These are phyloP conservation scores for Murraya koenigii DNA, from an alignment of 345 rosid species.

Conservation along the genomic window DNA sequence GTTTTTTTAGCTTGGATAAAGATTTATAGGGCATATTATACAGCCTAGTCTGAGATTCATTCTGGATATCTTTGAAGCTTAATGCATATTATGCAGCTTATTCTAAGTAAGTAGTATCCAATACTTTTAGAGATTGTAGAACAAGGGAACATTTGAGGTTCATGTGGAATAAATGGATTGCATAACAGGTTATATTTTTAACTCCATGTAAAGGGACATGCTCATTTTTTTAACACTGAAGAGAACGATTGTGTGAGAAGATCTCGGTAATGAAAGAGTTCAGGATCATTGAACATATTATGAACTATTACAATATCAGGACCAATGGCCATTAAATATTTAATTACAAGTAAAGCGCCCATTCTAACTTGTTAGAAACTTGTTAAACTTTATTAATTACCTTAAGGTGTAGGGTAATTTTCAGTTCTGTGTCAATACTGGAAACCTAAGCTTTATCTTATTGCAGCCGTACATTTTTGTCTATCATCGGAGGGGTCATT, in stretches of 20 bases:
- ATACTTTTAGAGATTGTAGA: neutral
- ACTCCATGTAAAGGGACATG: neutral
- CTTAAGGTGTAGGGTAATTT: neutral
- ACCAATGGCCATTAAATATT: neutral
- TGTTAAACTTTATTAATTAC: neutral
- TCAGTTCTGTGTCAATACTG: neutral
- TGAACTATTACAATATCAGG: neutral
- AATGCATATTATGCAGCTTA: neutral
- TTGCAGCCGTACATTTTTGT: conserved; percentile 93
- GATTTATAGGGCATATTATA: neutral
- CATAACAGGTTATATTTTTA: neutral
- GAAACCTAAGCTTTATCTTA: conserved; percentile 1
- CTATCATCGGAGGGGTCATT: conserved; percentile 82
- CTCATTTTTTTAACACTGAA: neutral
- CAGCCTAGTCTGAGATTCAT: neutral
- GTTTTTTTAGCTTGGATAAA: neutral
- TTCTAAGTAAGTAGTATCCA: neutral
- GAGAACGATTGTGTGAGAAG: neutral
- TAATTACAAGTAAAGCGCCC: neutral
- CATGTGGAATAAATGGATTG: neutral
- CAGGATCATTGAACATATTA: neutral
- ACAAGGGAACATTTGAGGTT: neutral
- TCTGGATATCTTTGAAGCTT: neutral
- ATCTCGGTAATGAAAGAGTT: neutral
- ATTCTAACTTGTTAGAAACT: neutral